phyloP scores from a whole-genome alignment of 192 early-diverging fungal species.

The Linderina pennispora region DNA sequence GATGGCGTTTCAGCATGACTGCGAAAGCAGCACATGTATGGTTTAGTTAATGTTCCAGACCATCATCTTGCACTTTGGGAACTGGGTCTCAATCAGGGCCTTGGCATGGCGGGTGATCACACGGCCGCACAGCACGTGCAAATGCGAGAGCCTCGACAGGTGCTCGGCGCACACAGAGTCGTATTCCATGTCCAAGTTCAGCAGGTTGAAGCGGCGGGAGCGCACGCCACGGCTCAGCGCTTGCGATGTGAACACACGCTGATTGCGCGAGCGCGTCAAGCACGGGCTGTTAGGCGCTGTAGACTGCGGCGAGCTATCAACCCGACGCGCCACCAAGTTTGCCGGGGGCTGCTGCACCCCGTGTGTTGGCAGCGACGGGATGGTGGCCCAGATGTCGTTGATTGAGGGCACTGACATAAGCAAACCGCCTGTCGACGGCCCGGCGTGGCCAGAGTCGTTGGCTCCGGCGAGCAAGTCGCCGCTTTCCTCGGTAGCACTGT shows the following conservation, averaged over 20 bases:
- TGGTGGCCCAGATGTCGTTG: conserved; percentile 35
- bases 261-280: conserved; percentile 4
- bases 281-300: conserved; percentile 30
- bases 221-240: conserved; percentile 38
- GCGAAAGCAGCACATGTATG: not conserved
- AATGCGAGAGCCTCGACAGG: conserved; percentile 30
- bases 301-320: conserved; percentile 14
- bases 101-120: conserved; percentile 46
- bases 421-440: not conserved
- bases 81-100: conserved; percentile 40
- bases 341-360: conserved; percentile 9
- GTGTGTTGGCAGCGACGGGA: conserved; percentile 32
- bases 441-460: not conserved
- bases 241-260: conserved; percentile 34
- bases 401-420: conserved; percentile 14
- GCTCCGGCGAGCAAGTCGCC: not conserved
- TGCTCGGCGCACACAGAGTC: conserved; percentile 42
- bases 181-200: conserved; percentile 47
- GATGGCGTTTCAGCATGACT: not conserved
- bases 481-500: conserved; percentile 1
- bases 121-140: conserved; percentile 37
- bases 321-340: too few species aligned
- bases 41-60: conserved; percentile 39
- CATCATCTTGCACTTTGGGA: conserved; percentile 48
- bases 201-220: conserved; percentile 39